Base-by-base conservation (phyloP, 768 basidiomycete genomes). In the Boletus sp. region DNA sequence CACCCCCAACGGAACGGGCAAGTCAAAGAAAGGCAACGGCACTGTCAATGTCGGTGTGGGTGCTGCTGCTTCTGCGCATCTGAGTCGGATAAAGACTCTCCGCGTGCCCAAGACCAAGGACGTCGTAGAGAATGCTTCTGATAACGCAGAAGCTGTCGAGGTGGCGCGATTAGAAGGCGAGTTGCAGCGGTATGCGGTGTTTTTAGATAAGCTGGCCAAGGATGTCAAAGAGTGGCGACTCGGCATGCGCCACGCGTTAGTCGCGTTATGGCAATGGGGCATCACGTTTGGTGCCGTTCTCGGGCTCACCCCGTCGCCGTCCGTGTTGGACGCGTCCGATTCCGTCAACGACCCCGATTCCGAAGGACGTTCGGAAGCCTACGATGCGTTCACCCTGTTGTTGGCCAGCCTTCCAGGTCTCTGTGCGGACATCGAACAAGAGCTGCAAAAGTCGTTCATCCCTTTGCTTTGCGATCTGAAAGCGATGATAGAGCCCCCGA, bases 371-470 rank as follows among this genome's bases (percentile, higher is more conserved):
- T 77, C 76, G 37, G 88, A 89, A 67, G 86, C 88, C 1, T 90
- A 87, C 63, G 83, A 88, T 56, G 86, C 89, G 10, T 89, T 91
- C 66, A 69, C 87, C 18, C 67, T 74, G 8, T 77, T 87, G n/a
- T 75, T 90, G 37, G 77, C 81, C 42, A 72, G 77, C 37, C 77
- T 91, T 29, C 71, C 82, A 20, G 78, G 81, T 1, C 76, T 86
- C 14, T 78, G 79, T 53, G 67, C 75, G 10, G 78, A 79, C 24
- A 75, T 89, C 49, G 83, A 87, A 39, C 73, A 67, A 2, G 75
- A 78, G 12, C 76, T 90, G 36, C 80, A 78, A 47, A 77, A 80
- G 40, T 70, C 75, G 44, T 72, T 92, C 9, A 70, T 90, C 15
- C 80, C 80, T 8, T 79, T 84, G 47, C 77, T 92, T 24, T 76